A percentile compares a stretch with the other conserved stretches of the same genome.
phyloP scores from a whole-genome alignment of 441 rosid species.

The Omphalea diandra region DNA sequence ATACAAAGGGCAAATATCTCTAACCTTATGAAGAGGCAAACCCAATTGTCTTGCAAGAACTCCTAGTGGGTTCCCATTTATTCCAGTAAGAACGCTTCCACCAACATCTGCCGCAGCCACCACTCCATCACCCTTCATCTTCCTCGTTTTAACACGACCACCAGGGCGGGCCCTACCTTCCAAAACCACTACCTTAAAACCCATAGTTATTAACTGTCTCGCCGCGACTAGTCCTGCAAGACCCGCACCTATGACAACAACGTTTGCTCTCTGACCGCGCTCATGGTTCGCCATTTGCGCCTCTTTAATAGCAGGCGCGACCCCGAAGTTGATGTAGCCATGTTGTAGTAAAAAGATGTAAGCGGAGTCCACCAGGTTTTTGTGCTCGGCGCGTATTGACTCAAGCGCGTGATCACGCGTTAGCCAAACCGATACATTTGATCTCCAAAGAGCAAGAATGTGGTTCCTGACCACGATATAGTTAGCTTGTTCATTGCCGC shows the following conservation, averaged over 20 bases:
- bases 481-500: slow-evolving; percentile 73
- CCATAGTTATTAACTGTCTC: slow-evolving; percentile 71
- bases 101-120: slow-evolving; percentile 82
- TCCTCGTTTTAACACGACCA: slow-evolving; percentile 80
- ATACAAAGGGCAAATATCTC: slow-evolving; percentile 88
- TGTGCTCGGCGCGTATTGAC: slow-evolving; percentile 68
- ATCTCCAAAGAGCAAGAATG: slow-evolving; percentile 77
- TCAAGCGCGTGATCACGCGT: slow-evolving; percentile 71
- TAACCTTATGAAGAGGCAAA: slow-evolving; percentile 89
- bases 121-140: slow-evolving; percentile 68
- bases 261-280: slow-evolving; percentile 57
- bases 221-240: slow-evolving; percentile 84
- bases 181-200: slow-evolving; percentile 79
- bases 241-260: slow-evolving; percentile 79
- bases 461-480: slow-evolving; percentile 83
- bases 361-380: slow-evolving; percentile 57
- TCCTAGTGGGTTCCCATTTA: slow-evolving; percentile 87
- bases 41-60: slow-evolving; percentile 86
- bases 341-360: slow-evolving; percentile 70
- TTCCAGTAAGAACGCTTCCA: slow-evolving; percentile 88
- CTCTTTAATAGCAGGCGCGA: slow-evolving; percentile 65
- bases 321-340: slow-evolving; percentile 83
- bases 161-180: slow-evolving; percentile 84
- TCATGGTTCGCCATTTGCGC: slow-evolving; percentile 51
- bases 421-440: slow-evolving; percentile 73